Evolutionary conservation across 768 basidiomycete genomes (phyloP).

Genomic region (Mrakia blollopis): DNA sequence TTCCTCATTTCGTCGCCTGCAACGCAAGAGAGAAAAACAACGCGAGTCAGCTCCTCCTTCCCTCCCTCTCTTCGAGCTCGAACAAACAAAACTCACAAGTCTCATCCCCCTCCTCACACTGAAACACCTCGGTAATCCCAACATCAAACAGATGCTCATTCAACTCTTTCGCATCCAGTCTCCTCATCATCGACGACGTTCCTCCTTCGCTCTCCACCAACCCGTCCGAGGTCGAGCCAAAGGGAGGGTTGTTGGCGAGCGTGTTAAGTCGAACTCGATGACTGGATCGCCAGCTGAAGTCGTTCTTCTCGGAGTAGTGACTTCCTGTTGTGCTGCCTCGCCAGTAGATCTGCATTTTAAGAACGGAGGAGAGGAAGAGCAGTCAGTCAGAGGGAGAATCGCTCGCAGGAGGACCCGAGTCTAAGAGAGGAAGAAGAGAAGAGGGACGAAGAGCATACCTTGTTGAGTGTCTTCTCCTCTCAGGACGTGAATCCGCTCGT

Average conservation of each 20-base stretch:
- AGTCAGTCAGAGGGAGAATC: neutral
- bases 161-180: neutral
- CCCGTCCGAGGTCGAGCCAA: neutral
- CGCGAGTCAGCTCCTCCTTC: neutral
- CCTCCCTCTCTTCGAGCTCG: neutral
- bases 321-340: constrained; percentile 18
- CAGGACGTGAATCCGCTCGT: neutral
- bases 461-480: neutral
- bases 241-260: neutral
- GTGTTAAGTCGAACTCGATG: constrained; percentile 17
- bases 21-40: neutral
- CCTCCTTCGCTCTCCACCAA: neutral
- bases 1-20: neutral
- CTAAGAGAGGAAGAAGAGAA: too few species aligned
- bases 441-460: neutral
- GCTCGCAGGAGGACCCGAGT: too few species aligned
- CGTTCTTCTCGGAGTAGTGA: neutral
- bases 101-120: constrained; percentile 15
- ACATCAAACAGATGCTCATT: constrained; percentile 24
- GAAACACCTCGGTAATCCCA: constrained; percentile 1
- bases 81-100: neutral
- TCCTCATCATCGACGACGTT: neutral
- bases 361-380: neutral
- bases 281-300: neutral
- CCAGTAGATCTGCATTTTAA: constrained; percentile 11